Percentiles rank a stretch among this genome's conserved stretches.
Conservation (phyloP, 2,329 filamentous ascomycete genomes). For the Colletotrichum abscissum region DNA sequence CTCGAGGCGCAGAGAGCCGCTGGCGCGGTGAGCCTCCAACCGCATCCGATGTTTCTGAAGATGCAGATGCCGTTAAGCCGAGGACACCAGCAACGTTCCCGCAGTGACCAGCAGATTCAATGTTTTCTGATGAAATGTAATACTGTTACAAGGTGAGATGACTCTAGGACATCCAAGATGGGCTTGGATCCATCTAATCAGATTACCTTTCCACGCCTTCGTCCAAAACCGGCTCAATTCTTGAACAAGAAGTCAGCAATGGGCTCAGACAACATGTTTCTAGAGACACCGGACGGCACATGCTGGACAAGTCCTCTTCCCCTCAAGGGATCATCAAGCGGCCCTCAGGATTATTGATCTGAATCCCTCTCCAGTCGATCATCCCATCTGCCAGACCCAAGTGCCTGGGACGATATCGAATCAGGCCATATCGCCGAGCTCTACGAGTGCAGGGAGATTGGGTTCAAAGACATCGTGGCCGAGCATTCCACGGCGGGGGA, state of each 20-base stretch:
- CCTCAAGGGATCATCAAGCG: not conserved
- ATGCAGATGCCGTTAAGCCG: not conserved
- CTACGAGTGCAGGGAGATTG: not conserved
- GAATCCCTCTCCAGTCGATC: not conserved
- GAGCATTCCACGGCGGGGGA: slow-evolving; percentile 14
- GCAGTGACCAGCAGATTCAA: not conserved
- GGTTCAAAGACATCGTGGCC: not conserved
- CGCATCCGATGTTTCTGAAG: not conserved
- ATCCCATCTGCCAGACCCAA: slow-evolving; percentile 1
- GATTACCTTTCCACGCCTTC: not conserved
- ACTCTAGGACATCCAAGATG: not conserved
- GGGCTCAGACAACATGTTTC: not conserved
- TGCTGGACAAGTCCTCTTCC: not conserved
- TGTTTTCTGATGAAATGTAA: not conserved
- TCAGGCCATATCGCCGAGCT: slow-evolving; percentile 12
- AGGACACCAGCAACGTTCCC: not conserved
- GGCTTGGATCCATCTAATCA: not conserved
- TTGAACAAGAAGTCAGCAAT: not conserved
- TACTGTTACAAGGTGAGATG: not conserved
- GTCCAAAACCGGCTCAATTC: not conserved
- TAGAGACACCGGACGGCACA: not conserved
- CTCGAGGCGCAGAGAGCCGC: slow-evolving; percentile 9
- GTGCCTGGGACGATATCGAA: not conserved
- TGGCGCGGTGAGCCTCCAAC: not conserved
- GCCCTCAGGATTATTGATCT: not conserved